Conservation (phyloP, 305 asterid species). For the Solanum aculeatissimum region DNA sequence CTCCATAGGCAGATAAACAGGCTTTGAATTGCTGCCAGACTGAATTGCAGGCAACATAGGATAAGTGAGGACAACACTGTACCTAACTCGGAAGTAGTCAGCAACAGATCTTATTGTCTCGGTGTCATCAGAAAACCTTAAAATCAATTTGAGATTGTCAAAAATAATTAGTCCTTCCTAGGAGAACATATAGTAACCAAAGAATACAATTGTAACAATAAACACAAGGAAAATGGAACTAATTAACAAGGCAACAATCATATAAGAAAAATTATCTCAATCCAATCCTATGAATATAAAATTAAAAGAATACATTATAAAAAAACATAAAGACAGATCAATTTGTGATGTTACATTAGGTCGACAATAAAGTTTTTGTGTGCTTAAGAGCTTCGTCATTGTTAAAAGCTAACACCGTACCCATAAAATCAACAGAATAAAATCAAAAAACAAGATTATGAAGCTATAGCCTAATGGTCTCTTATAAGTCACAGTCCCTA, state of each 20-base stretch:
- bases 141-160: background rate
- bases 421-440: background rate
- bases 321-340: background rate
- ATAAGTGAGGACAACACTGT: conserved; percentile 18
- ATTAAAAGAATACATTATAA: background rate
- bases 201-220: background rate
- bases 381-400: background rate
- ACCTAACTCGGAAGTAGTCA: conserved; percentile 37
- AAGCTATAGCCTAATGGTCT: background rate
- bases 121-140: conserved; percentile 54
- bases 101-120: conserved; percentile 30
- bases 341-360: background rate
- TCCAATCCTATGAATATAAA: background rate
- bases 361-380: background rate
- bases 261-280: background rate
- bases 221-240: background rate
- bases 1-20: conserved; percentile 80
- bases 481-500: background rate
- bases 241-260: background rate
- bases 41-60: conserved; percentile 56
- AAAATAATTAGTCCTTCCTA: background rate
- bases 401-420: background rate
- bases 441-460: background rate
- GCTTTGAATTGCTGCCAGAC: conserved; percentile 53
- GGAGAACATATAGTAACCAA: background rate